A percentile compares a stretch with the other conserved stretches of the same genome.
phyloP scores from a whole-genome alignment of 2,329 filamentous ascomycete species.

The Sordariomycetes sp. region DNA sequence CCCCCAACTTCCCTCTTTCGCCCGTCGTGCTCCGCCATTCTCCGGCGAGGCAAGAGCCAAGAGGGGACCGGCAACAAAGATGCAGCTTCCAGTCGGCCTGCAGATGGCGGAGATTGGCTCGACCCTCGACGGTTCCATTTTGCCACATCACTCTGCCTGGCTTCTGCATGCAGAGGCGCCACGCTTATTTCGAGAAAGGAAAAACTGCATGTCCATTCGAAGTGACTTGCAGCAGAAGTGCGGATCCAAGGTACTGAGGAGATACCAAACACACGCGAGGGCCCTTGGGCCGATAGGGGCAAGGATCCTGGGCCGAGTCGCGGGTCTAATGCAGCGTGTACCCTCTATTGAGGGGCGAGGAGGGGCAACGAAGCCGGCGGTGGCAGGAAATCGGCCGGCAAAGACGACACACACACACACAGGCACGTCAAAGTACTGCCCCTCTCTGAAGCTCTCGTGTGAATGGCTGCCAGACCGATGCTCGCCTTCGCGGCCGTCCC shows the following conservation, averaged over 20 bases:
- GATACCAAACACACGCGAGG: background rate
- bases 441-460: background rate
- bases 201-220: constrained; percentile 4
- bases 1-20: background rate
- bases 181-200: constrained; percentile 5
- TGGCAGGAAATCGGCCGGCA: background rate
- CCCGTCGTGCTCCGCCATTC: background rate
- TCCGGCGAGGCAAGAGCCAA: background rate
- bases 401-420: too few species aligned
- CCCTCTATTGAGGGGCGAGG: background rate
- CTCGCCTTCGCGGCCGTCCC: background rate
- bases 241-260: background rate
- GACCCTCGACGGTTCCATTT: constrained; percentile 6
- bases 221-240: constrained; percentile 5
- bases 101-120: constrained; percentile 5
- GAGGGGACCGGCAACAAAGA: background rate
- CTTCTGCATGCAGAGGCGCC: constrained; percentile 5
- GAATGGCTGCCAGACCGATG: background rate
- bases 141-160: constrained; percentile 6
- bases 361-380: background rate
- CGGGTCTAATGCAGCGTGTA: background rate
- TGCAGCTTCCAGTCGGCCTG: background rate
- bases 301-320: background rate
- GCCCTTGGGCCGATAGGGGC: background rate
- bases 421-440: background rate